Percentiles rank a stretch among this genome's conserved stretches.
Conservation (phyloP, 176 grass and related monocot genomes). For the Oryza meyeriana region DNA sequence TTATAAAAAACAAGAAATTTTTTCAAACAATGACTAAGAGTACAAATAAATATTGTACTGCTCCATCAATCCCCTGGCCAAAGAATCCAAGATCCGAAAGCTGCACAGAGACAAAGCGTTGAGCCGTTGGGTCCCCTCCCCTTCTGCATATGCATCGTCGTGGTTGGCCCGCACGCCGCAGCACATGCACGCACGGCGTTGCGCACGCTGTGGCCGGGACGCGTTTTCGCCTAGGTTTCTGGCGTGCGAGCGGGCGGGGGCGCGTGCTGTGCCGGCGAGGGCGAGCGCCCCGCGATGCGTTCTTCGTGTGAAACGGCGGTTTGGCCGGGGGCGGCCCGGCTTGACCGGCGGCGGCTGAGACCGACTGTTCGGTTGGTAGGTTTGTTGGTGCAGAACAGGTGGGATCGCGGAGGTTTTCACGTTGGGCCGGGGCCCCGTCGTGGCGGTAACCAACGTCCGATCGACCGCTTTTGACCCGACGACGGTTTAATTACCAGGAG, state of each 20-base stretch:
- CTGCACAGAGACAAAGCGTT: background rate
- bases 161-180: too few relatives aligned
- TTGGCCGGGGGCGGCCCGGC: background rate
- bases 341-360: background rate
- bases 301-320: background rate
- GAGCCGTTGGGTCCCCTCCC: background rate
- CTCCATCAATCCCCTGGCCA: background rate
- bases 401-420: background rate
- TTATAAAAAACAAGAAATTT: too few relatives aligned
- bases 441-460: background rate
- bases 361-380: background rate
- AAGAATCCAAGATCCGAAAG: background rate
- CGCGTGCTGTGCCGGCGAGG: background rate
- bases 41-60: too few relatives aligned
- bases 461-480: background rate
- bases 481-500: too few relatives aligned
- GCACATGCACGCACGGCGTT: background rate
- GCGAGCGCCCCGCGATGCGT: background rate
- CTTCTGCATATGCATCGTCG: too few relatives aligned
- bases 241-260: background rate
- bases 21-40: too few relatives aligned
- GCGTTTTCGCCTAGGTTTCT: slow-evolving; percentile 7
- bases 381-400: background rate
- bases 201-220: background rate
- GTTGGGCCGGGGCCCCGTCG: background rate